Evolutionary conservation across 2,329 filamentous ascomycete species (phyloP), one percentile per base, ranked within the genome.

Genomic region (Cephalotrichum gorgonifer): DNA sequence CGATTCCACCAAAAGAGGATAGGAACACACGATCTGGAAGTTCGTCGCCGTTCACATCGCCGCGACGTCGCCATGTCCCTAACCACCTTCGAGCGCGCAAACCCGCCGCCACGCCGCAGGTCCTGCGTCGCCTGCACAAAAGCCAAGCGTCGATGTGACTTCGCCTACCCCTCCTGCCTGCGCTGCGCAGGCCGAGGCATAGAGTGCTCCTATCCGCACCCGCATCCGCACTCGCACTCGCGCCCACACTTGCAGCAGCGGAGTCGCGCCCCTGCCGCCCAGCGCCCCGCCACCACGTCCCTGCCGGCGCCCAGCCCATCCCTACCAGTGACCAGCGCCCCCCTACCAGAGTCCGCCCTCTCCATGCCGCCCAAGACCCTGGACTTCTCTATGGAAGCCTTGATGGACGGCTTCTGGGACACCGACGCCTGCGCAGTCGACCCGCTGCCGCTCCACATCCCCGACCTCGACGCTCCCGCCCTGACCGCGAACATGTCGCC

Each of bases 91-190:
- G 70, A 72, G 58, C 65, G 64, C 48, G 61, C 53, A 25, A 73
- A 72, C 59, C 71, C 70, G 30, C 73, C 67, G 42, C 68, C 68
- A 4, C 61, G 71, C 50, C 73, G 76, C 43, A 81, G 78, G 60
- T 75, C 78, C 3, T 82, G 78, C 55, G 63, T 68, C 3, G 70
- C 72, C 25, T 81, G 78, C 62, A 76, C 71, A 44, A 72, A 70
- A 55, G 70, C 76, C 23, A 81, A 81, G 59, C 69, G 78, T 14
- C 73, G 72, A 44, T 81, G 78, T 58, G 73, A 77, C 54, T 68
- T 74, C 33, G 67, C 66, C 17, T 57, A 68, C 14, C 78, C 77
- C 2, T 57, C 66, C 12, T 83, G 78, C 54, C 60, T 69, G 15
- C 69, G 78, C 41, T 82, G 78, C 56, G 57, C 61, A 0, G 69